phyloP scores from a whole-genome alignment of 352 stramenopile genomes.

The Phytophthora quininea region DNA sequence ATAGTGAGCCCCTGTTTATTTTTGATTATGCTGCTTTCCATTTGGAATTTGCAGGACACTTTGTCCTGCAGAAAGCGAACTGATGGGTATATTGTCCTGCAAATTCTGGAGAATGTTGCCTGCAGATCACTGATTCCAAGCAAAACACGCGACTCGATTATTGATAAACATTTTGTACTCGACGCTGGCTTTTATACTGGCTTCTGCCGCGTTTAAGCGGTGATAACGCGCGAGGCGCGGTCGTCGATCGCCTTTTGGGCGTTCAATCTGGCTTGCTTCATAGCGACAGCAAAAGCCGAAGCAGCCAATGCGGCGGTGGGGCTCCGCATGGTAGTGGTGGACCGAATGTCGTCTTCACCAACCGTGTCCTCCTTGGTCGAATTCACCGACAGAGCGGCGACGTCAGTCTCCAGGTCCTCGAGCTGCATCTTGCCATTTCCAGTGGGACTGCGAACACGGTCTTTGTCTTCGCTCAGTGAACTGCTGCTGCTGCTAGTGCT shows the following conservation, averaged over 20 bases:
- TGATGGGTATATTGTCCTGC: too few species aligned
- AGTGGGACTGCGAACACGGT: slow-evolving; percentile 19
- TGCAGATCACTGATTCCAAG: too few species aligned
- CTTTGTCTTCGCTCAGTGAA: slow-evolving; percentile 41
- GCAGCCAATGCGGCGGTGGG: slow-evolving; percentile 55
- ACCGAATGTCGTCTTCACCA: slow-evolving; percentile 28
- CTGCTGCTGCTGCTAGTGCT: slow-evolving; percentile 47
- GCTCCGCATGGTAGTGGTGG: slow-evolving; percentile 32
- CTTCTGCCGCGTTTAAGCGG: slow-evolving; percentile 19
- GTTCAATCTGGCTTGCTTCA: slow-evolving; percentile 80
- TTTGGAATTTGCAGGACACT: too few species aligned
- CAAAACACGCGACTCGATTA: too few species aligned
- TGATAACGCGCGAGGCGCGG: slow-evolving; percentile 41
- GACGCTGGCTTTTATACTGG: slow-evolving; percentile 1
- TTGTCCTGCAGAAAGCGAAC: too few species aligned
- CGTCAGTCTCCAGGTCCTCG: slow-evolving; percentile 39
- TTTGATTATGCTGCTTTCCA: too few species aligned
- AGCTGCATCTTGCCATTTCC: slow-evolving; percentile 34
- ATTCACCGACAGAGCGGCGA: slow-evolving; percentile 22
- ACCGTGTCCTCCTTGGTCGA: slow-evolving; percentile 22
- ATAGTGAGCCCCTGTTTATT: too few species aligned
- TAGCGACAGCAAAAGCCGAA: slow-evolving; percentile 75
- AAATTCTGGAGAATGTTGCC: too few species aligned
- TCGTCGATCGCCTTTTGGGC: slow-evolving; percentile 68
- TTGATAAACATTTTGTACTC: slow-evolving; percentile 33